phyloP scores from a whole-genome alignment of 495 filamentous ascomycete species.

The Tuber microsphaerosporum region DNA sequence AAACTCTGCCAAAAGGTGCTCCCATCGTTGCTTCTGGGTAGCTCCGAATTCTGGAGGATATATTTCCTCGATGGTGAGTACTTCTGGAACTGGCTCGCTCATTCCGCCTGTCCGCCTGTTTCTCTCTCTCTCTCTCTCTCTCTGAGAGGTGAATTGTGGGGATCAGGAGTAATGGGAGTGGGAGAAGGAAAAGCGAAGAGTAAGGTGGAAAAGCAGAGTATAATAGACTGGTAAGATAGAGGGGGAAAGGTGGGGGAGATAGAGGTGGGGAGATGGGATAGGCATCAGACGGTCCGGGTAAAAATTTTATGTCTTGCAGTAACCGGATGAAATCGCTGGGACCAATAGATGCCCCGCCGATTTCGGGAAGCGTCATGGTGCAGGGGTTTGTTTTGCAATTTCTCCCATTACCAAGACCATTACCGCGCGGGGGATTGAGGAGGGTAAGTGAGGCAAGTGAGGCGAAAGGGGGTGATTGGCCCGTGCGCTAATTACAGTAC shows the following conservation, averaged over 20 bases:
- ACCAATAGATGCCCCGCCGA: background rate
- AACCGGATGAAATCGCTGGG: background rate
- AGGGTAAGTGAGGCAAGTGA: background rate
- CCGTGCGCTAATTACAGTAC: background rate
- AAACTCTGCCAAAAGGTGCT: constrained; percentile 63
- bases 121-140: background rate
- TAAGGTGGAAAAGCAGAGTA: background rate
- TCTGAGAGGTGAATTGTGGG: background rate
- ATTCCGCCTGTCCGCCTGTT: constrained; percentile 47
- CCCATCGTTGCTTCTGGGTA: constrained; percentile 60
- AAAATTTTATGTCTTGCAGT: background rate
- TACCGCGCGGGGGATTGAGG: background rate
- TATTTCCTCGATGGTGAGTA: constrained; percentile 56
- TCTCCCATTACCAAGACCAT: background rate
- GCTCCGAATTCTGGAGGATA: constrained; percentile 58
- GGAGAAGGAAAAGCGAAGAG: background rate
- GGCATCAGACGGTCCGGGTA: background rate
- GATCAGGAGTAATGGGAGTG: background rate
- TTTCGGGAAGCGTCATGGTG: background rate
- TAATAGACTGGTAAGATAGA: background rate
- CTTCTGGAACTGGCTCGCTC: constrained; percentile 55
- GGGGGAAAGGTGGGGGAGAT: background rate
- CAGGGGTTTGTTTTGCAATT: background rate
- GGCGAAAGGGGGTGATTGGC: background rate
- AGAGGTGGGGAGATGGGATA: background rate